Conservation (phyloP, 73 alveolate genomes). For the Paramecium biaurelia region DNA sequence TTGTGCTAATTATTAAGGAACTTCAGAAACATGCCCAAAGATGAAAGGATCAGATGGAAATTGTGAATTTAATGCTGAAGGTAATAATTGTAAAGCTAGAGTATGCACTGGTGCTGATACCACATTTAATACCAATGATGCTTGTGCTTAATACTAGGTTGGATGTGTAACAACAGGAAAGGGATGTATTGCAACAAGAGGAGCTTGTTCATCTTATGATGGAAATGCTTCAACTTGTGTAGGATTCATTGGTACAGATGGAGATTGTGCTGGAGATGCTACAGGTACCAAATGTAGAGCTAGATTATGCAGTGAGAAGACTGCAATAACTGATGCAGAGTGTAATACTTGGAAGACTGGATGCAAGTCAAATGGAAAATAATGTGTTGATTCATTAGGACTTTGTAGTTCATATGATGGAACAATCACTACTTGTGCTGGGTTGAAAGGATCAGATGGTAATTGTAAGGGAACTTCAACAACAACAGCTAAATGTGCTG, state of each 20-base stretch:
- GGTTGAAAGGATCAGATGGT: not conserved
- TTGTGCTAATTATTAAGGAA: not conserved
- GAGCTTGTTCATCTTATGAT: not conserved
- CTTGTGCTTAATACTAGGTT: not conserved
- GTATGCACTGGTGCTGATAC: not conserved
- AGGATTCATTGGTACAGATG: slow-evolving; percentile 28
- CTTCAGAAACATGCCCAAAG: not conserved
- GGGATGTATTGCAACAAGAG: not conserved
- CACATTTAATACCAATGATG: not conserved
- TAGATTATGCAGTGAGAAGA: not conserved
- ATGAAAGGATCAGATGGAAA: slow-evolving; percentile 26
- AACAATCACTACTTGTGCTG: not conserved
- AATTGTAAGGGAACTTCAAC: slow-evolving; percentile 25
- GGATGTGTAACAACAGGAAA: slow-evolving; percentile 1
- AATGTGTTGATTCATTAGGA: not conserved
- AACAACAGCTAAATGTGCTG: not conserved
- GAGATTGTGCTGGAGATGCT: not conserved
- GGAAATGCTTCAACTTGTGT: not conserved
- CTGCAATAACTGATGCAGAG: not conserved
- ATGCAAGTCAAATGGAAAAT: not conserved
- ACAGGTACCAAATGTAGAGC: slow-evolving; percentile 22
- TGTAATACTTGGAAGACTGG: not conserved
- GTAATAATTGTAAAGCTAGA: not conserved
- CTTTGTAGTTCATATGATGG: not conserved
- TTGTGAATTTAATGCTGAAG: not conserved